Evolutionary conservation across 2,329 filamentous ascomycete genomes (phyloP), one percentile per base, ranked within the genome.

Genomic region (Plenodomus biglobosus): DNA sequence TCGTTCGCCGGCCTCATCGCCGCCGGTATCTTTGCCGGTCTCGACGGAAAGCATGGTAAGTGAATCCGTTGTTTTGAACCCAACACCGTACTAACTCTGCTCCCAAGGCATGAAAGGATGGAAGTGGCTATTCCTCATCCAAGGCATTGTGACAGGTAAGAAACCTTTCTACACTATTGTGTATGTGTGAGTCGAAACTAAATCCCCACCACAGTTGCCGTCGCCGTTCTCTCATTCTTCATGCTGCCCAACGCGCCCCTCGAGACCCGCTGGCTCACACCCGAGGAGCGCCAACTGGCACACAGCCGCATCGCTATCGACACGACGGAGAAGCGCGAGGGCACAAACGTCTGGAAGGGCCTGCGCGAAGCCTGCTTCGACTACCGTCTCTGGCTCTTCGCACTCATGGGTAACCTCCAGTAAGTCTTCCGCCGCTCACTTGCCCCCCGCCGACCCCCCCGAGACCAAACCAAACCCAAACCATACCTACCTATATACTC

Each of bases 91-190:
- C 27, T 32, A 15, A 32, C 3, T 7, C 11, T 15, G 6, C 27
- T 24, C 27, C 15, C 13, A 3, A 32, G 27, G 27, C 11, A 32
- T 32, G 27, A 60, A 64, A 18, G 70, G 71, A 0, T 78, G 76
- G 73, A 53, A 68, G 44, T 76, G 73, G 73, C 55, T 76, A 3
- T 77, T 75, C 40, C 68, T 76, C 13, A 70, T 75, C 7, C 72
- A 75, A 54, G 73, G 71, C 3, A 50, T 66, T 1, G 58, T 67
- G 5, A 75, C 72, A 17, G 18, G 35, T 37, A 18, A 18, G 16
- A 8, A 40, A 21, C 38, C 24, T 3, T 22, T 20, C n/a, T 6
- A n/a, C 5, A 24, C 19, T 40, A 40, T 22, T 32, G 6, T 22
- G 30, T 11, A 40, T 39, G n/a, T n/a, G n/a, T n/a, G n/a, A n/a